These are phyloP conservation scores for Aspergillus sp. DNA, from an alignment of 2,329 filamentous ascomycete species.

Conservation along the genomic window DNA sequence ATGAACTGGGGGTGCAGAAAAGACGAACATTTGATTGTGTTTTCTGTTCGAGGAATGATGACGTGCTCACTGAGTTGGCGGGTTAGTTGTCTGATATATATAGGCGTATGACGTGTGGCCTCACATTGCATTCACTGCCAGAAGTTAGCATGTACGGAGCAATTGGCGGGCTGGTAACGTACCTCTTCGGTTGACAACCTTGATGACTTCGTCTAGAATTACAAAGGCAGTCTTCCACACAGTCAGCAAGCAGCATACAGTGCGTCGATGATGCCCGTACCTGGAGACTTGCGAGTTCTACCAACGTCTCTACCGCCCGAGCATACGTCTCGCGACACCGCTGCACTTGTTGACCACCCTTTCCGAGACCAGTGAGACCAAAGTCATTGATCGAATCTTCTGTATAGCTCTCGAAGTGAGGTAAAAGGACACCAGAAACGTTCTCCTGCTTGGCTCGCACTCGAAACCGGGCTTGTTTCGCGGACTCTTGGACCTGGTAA, in stretches of 20 bases:
- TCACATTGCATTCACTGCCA: constrained; percentile 86
- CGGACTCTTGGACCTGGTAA: constrained; percentile 97
- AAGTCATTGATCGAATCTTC: constrained; percentile 94
- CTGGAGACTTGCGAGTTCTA: constrained; percentile 92
- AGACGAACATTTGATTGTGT: constrained; percentile 90
- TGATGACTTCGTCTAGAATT: constrained; percentile 97
- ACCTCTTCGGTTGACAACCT: constrained; percentile 96
- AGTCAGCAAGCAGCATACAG: background rate
- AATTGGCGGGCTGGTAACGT: constrained; percentile 33
- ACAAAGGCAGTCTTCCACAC: constrained; percentile 80
- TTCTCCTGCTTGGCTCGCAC: constrained; percentile 97
- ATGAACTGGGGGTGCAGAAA: background rate
- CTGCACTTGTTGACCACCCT: constrained; percentile 96
- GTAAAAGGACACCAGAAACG: constrained; percentile 93
- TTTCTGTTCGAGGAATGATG: constrained; percentile 96
- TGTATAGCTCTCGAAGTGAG: constrained; percentile 88
- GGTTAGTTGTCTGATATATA: constrained; percentile 14
- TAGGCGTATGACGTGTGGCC: constrained; percentile 32
- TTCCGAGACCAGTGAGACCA: constrained; percentile 90
- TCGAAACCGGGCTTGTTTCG: constrained; percentile 88
- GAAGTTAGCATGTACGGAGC: constrained; percentile 28
- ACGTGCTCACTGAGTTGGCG: constrained; percentile 56
- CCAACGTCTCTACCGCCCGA: constrained; percentile 90
- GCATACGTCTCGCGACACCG: constrained; percentile 94
- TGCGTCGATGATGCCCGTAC: constrained; percentile 39